These are phyloP conservation scores for Camelina sativa DNA, from an alignment of 345 rosid species.

Conservation along the genomic window DNA sequence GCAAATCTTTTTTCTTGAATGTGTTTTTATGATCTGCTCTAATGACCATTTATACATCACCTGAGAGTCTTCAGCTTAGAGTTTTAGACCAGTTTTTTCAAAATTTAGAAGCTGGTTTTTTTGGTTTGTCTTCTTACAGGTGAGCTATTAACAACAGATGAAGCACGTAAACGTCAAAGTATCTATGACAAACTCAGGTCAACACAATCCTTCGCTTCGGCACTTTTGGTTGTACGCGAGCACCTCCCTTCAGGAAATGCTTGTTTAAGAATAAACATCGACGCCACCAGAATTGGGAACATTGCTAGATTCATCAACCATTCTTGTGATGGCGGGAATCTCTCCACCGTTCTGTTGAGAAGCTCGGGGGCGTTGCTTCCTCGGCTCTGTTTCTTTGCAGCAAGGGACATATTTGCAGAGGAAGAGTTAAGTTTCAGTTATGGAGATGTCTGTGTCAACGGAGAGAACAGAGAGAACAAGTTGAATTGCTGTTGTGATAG, in stretches of 20 bases:
- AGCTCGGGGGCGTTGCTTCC: constrained; percentile 67
- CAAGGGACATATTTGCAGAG: constrained; percentile 61
- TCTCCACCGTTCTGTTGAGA: constrained; percentile 63
- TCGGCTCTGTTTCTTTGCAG: constrained; percentile 83
- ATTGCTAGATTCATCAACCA: constrained; percentile 84
- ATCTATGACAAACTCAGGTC: constrained; percentile 66
- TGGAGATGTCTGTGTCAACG: constrained; percentile 57
- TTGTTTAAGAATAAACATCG: constrained; percentile 82
- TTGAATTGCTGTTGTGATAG: constrained; percentile 74
- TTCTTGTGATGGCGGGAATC: constrained; percentile 90
- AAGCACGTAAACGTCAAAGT: constrained; percentile 72
- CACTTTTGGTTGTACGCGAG: constrained; percentile 88
- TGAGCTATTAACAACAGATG: constrained; percentile 71
- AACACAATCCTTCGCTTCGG: constrained; percentile 52
- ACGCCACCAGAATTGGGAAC: constrained; percentile 80
- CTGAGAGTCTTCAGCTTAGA: too few relatives aligned
- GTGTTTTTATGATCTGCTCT: too few relatives aligned
- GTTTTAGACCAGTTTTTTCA: too few relatives aligned
- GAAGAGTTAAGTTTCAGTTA: constrained; percentile 86
- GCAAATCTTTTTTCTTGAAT: too few relatives aligned
- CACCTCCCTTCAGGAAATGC: constrained; percentile 88
- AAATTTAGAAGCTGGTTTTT: background rate
- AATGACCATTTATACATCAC: too few relatives aligned
- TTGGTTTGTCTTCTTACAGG: constrained; percentile 45
- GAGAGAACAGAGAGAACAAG: constrained; percentile 47